Conservation (phyloP, 2,329 filamentous ascomycete species). For the Pezicula radicicola region DNA sequence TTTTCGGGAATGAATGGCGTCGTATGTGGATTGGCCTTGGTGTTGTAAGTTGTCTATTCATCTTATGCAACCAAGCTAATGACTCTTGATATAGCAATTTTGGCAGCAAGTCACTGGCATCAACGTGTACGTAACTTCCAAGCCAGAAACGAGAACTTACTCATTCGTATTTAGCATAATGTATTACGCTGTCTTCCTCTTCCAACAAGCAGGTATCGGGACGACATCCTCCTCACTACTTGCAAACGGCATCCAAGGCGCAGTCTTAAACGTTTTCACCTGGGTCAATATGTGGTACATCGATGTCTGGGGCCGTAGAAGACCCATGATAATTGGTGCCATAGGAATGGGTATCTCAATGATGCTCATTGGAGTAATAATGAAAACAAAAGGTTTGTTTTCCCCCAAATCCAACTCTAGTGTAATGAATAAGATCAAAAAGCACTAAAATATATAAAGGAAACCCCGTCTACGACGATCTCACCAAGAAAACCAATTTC, state of each 20-base stretch:
- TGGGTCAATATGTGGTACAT: conserved; percentile 27
- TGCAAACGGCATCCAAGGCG: conserved; percentile 27
- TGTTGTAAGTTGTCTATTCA: conserved; percentile 12
- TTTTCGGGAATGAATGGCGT: conserved; percentile 15
- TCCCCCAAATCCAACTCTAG: not conserved
- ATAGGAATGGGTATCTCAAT: conserved; percentile 25
- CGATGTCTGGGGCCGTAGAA: conserved; percentile 26
- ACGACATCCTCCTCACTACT: conserved; percentile 17
- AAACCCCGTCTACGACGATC: conserved; percentile 15
- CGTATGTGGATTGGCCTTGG: conserved; percentile 22
- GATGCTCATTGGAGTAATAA: conserved; percentile 26
- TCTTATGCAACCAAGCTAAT: not conserved
- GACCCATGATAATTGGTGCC: conserved; percentile 24
- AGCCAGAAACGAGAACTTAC: no score
- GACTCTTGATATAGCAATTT: conserved; percentile 15
- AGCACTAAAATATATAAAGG: conserved; percentile 1
- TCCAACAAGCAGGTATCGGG: no score
- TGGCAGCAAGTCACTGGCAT: conserved; percentile 22
- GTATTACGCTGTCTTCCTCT: no score
- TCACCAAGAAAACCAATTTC: conserved; percentile 23
- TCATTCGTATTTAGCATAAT: no score
- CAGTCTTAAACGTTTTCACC: conserved; percentile 27
- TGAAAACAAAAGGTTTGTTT: conserved; percentile 22
- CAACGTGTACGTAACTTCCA: conserved; percentile 15
- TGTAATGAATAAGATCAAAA: no score